Base-by-base conservation (phyloP, 2,329 filamentous ascomycete genomes). In the Fusarium sp. region DNA sequence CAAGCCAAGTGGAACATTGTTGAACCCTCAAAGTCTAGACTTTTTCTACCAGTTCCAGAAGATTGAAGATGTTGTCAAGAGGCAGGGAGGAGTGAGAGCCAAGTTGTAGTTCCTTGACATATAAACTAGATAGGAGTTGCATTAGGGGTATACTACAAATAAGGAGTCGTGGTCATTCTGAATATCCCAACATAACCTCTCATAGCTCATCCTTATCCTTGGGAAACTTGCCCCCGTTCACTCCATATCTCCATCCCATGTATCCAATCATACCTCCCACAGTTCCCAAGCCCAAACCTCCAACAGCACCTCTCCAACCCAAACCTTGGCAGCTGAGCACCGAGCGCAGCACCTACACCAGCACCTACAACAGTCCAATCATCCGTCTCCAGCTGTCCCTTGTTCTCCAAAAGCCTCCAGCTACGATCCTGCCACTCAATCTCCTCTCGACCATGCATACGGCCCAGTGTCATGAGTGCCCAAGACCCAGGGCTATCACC, bases 11-110 rank as follows among this genome's bases (percentile, higher is more conserved):
- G 93, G 93, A 2, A 96, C 94, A 5, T 82, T 97, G 77, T 83
- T 93, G 63, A 97, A 97, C 78, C 94, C 94, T 0, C 84, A 92
- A 78, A 93, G 92, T 73, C 82, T 97, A 68, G 87, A 95, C 35
- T 96, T 88, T 78, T 97, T 94, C 79, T 95, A 97, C 76, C 91
- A 90, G 78, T 97, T 96, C 43, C 82, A 83, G 60, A 79, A 81
- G 66, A 78, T 84, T 30, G 82, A 84, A 56, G 78, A 83, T 37
- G 70, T 82, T 61, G 70, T 58, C 4, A 76, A 80, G 67, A 75
- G 37, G 34, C 66, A 72, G 30, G 32, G 70, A 6, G 72, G 62
- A 4, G 67, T 74, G 59, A 37, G 70, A 59, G 80, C 82, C 18
- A 83, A 81, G 76, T 66, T 84, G 65, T 84, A 79, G 64, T 30